Evolutionary conservation across 805 yeast genomes (phyloP), one percentile per base, ranked within the genome.

Genomic region (Monosporozyma servazzii): DNA sequence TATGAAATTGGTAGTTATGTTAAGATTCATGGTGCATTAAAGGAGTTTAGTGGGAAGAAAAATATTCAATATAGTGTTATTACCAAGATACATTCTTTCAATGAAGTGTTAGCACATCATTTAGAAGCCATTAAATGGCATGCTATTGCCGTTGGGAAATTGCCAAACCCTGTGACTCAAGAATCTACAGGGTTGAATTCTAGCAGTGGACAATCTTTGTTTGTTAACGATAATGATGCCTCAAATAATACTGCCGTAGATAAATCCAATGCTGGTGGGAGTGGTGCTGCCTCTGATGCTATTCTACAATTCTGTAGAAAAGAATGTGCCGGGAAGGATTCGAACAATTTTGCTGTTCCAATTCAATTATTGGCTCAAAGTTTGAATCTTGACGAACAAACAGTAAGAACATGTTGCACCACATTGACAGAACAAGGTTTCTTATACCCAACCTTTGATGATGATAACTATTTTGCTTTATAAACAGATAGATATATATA

Each of bases 371-470:
- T 86, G 53, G 74, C 82, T 13, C 86, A 81, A 60, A 72, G 75
- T 31, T 70, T 85, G 60, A 74, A 72, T 48, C 53, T 83, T 8
- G 60, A 76, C 37, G 75, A 71, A 49, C 78, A 75, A 23, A 76
- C 74, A 30, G 83, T 78, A 20, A 69, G 71, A 54, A 66, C 70
- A 27, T 72, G 73, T 55, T 79, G 87, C 60, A 72, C 72, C 33
- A 71, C 72, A 21, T 72, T 86, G 58, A 75, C 79, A 11, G 89
- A 84, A 44, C 81, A 76, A 52, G 95, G 90, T 37, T 80, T 74
- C 57, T 74, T 84, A 46, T 86, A 83, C 63, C 75, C 78, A 47
- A 88, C 89, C 13, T 77, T 78, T 54, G 88, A 84, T 59, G 91
- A 85, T 53, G 75, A 75, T 50, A 74, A 79, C 27, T 83, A 66